A percentile compares a stretch with the other conserved stretches of the same genome.
Evolutionary conservation across 768 basidiomycete species (phyloP).

Genomic region (Pleurotus salmoneostramineus): DNA sequence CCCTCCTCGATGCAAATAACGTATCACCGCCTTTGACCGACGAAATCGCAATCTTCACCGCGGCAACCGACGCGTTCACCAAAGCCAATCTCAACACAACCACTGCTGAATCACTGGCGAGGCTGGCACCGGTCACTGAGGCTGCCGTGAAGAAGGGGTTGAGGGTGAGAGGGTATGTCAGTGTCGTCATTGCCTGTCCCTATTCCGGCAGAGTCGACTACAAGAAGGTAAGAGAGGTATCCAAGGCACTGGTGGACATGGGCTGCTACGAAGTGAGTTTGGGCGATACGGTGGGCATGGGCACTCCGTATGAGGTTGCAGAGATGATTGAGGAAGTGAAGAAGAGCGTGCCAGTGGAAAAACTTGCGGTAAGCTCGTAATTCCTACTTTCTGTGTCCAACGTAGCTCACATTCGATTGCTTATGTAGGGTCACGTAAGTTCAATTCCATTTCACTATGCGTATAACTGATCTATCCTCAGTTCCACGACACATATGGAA

Average conservation of each 20-base stretch:
- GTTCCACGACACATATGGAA: slow-evolving; percentile 92
- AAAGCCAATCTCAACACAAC: slow-evolving; percentile 82
- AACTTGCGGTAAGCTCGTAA: slow-evolving; percentile 56
- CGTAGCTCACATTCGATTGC: neutral
- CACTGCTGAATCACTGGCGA: slow-evolving; percentile 63
- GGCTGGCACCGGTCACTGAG: slow-evolving; percentile 57
- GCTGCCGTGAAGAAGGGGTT: slow-evolving; percentile 59
- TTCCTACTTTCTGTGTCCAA: neutral
- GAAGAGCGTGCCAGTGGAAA: slow-evolving; percentile 53
- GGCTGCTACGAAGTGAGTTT: slow-evolving; percentile 93
- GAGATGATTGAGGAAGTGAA: slow-evolving; percentile 70
- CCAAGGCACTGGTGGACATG: slow-evolving; percentile 75
- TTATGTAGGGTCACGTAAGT: slow-evolving; percentile 51
- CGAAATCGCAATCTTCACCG: slow-evolving; percentile 88
- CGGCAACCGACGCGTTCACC: slow-evolving; percentile 84
- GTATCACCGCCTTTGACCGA: slow-evolving; percentile 51
- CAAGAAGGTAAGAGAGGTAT: slow-evolving; percentile 59
- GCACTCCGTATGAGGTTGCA: slow-evolving; percentile 65
- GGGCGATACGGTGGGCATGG: slow-evolving; percentile 90
- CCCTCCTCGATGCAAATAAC: slow-evolving; percentile 37
- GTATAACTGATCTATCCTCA: slow-evolving; percentile 21
- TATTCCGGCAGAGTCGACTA: slow-evolving; percentile 78
- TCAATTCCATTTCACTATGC: neutral
- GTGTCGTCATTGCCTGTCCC: slow-evolving; percentile 80
- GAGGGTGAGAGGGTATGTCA: slow-evolving; percentile 81